A percentile compares a stretch with the other conserved stretches of the same genome.
These are phyloP conservation scores for Mollisiaceae sp. DNA, from an alignment of 2,329 filamentous ascomycete genomes.

Conservation along the genomic window DNA sequence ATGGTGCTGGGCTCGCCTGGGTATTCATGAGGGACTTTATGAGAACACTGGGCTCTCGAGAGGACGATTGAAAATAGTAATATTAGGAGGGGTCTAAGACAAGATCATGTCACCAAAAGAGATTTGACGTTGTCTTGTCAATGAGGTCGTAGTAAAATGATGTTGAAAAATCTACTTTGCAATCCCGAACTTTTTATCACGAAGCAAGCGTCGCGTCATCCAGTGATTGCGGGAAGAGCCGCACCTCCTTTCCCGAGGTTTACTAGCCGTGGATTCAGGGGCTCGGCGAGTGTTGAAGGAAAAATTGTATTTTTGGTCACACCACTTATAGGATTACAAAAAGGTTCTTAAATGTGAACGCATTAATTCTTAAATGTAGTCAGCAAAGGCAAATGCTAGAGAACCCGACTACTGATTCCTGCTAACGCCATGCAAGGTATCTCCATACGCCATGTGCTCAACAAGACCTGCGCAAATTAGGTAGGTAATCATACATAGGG, in stretches of 20 bases:
- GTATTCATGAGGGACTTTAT: constrained; percentile 39
- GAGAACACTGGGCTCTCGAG: constrained; percentile 30
- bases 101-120: constrained; percentile 16
- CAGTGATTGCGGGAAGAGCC: neutral
- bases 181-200: constrained; percentile 1
- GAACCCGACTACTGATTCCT: neutral
- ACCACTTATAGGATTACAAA: neutral
- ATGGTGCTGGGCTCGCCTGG: constrained; percentile 27
- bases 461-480: constrained; percentile 23
- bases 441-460: constrained; percentile 16
- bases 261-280: neutral
- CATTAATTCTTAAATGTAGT: constrained; percentile 7
- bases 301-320: too few species aligned
- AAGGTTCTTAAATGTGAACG: constrained; percentile 1
- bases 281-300: neutral
- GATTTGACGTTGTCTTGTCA: constrained; percentile 8
- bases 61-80: neutral
- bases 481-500: constrained; percentile 37
- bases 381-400: constrained; percentile 7
- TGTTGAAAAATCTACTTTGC: neutral
- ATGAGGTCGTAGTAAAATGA: neutral
- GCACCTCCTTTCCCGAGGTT: neutral
- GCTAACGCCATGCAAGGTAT: neutral
- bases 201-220: constrained; percentile 4
- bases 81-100: constrained; percentile 13